Evolutionary conservation across 2,329 filamentous ascomycete genomes (phyloP).

Genomic region (Aureobasidium sp.): DNA sequence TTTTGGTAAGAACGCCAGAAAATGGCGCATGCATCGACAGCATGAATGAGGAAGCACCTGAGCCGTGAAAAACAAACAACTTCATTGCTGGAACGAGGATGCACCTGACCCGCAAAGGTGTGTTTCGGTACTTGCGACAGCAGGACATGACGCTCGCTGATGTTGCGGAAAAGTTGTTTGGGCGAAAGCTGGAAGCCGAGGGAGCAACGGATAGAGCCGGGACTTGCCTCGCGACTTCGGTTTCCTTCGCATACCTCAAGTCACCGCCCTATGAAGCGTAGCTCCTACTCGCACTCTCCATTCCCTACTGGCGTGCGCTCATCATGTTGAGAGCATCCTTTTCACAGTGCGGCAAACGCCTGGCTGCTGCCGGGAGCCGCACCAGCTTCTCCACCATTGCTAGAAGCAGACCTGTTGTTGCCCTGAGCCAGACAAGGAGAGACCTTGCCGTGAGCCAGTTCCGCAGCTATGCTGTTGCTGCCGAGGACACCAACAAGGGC

Average conservation of each 20-base stretch:
- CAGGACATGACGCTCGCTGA: neutral
- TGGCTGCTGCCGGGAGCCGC: conserved; percentile 41
- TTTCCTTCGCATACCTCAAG: conserved; percentile 6
- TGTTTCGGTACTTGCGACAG: neutral
- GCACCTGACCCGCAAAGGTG: neutral
- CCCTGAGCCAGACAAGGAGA: conserved; percentile 39
- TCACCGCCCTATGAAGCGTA: conserved; percentile 1
- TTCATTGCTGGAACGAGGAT: too few species aligned
- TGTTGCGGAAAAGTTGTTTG: conserved; percentile 3
- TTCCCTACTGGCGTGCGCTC: conserved; percentile 8
- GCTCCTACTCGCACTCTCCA: neutral
- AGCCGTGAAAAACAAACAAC: too few species aligned
- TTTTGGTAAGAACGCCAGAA: neutral
- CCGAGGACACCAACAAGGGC: conserved; percentile 50
- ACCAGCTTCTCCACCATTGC: conserved; percentile 35
- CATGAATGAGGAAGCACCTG: neutral
- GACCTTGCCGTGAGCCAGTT: conserved; percentile 38
- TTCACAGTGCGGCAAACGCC: conserved; percentile 55
- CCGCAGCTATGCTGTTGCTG: conserved; percentile 50
- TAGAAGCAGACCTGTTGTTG: conserved; percentile 26
- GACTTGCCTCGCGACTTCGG: neutral
- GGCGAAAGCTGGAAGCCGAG: neutral
- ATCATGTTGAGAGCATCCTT: conserved; percentile 66
- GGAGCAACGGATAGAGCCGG: neutral
- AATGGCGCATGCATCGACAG: neutral